A percentile compares a stretch with the other conserved stretches of the same genome.
Conservation (phyloP, 495 filamentous ascomycete genomes). For the Immersiella caudata region DNA sequence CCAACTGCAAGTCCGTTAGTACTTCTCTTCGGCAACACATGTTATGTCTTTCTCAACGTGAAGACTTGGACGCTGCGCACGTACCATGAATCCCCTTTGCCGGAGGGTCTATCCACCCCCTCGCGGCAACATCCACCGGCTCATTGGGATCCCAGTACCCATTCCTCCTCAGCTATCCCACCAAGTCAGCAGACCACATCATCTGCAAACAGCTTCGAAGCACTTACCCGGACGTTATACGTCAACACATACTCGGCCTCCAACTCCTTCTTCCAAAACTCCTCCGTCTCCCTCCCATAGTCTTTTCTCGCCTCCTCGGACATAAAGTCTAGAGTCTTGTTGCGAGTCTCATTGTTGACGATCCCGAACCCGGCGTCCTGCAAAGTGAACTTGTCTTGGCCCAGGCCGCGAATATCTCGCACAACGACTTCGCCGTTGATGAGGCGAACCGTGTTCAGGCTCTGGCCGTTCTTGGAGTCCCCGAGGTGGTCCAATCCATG, state of each 20-base stretch:
- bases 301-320: background rate
- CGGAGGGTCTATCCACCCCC: background rate
- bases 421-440: background rate
- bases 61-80: no score
- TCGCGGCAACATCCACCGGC: background rate
- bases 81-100: constrained; percentile 5
- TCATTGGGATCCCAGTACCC: constrained; percentile 8
- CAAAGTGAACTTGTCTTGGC: background rate
- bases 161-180: constrained; percentile 1
- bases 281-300: constrained; percentile 2
- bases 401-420: background rate
- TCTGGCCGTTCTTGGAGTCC: background rate
- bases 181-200: background rate
- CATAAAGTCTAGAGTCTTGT: background rate
- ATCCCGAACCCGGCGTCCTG: background rate
- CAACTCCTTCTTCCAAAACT: background rate
- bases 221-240: background rate
- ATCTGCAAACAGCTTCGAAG: no score
- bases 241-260: background rate
- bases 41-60: no score
- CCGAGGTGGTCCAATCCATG: background rate
- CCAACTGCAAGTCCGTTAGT: background rate
- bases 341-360: background rate
- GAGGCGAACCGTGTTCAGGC: background rate
- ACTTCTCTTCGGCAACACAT: background rate